A percentile compares a stretch with the other conserved stretches of the same genome.
Evolutionary conservation across 257 asterid species (phyloP).

Genomic region (Penstemon newberryi): DNA sequence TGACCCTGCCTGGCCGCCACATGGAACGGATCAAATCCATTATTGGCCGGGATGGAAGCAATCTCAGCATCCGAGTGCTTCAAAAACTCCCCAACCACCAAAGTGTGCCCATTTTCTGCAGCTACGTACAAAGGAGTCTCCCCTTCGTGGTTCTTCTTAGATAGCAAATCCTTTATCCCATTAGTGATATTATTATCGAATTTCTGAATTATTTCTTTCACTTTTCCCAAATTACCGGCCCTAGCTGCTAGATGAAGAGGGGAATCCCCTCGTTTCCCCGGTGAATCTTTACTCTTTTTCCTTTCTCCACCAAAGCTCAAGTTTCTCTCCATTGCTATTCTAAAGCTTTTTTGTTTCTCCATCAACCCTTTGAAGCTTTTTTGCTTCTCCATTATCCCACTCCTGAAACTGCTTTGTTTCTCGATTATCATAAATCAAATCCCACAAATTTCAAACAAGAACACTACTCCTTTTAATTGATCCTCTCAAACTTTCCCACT

Average conservation of each 20-base stretch:
- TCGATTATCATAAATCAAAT: slow-evolving; percentile 45
- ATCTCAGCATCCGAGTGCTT: slow-evolving; percentile 71
- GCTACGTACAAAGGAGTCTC: slow-evolving; percentile 91
- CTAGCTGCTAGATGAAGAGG: slow-evolving; percentile 88
- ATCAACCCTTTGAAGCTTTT: slow-evolving; percentile 82
- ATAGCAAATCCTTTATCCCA: slow-evolving; percentile 56
- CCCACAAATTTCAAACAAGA: slow-evolving; percentile 16
- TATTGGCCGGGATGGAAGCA: slow-evolving; percentile 71
- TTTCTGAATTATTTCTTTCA: slow-evolving; percentile 67
- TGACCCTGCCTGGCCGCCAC: slow-evolving; percentile 94
- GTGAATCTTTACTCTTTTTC: slow-evolving; percentile 79
- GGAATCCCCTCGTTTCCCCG: slow-evolving; percentile 89
- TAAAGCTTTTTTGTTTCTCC: slow-evolving; percentile 96
- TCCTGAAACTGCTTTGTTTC: slow-evolving; percentile 58
- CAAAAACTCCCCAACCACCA: slow-evolving; percentile 76
- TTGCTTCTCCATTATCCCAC: slow-evolving; percentile 72
- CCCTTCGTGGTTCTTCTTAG: slow-evolving; percentile 88
- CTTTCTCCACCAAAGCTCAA: slow-evolving; percentile 78
- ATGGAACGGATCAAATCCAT: slow-evolving; percentile 89
- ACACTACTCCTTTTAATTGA: slow-evolving; percentile 2
- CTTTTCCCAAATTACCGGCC: slow-evolving; percentile 78
- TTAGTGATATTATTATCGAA: slow-evolving; percentile 37
- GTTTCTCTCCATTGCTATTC: slow-evolving; percentile 93
- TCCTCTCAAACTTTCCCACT: slow-evolving; percentile 14
- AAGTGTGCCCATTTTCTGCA: slow-evolving; percentile 75